Evolutionary conservation across 1,284 basidiomycete genomes (phyloP).

Genomic region (Paramarasmius palmivorus): DNA sequence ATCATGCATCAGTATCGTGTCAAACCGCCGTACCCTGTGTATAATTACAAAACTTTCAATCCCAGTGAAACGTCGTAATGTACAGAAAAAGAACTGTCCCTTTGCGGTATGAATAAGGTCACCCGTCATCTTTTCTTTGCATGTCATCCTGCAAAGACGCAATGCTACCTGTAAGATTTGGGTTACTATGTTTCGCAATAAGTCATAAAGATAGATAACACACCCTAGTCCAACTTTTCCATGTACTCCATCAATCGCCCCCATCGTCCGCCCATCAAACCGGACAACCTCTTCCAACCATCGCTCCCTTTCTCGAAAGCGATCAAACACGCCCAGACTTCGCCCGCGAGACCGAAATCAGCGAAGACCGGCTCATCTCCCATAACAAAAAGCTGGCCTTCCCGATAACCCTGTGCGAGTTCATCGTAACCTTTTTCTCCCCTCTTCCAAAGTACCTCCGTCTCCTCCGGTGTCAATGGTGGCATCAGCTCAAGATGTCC

Average conservation of each 20-base stretch:
- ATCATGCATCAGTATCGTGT: no score
- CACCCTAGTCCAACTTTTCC: no score
- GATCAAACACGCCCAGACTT: conserved; percentile 26
- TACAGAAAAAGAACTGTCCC: no score
- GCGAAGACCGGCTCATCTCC: conserved; percentile 31
- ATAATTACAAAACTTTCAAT: no score
- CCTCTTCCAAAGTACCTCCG: not conserved
- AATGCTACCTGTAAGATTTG: no score
- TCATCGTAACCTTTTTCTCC: not conserved
- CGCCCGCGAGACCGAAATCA: conserved; percentile 29
- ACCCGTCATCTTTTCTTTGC: no score
- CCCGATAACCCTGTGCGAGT: conserved; percentile 17
- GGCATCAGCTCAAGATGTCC: conserved; percentile 17
- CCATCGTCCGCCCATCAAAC: conserved; percentile 27
- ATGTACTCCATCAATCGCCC: conserved; percentile 1
- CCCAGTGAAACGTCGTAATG: no score
- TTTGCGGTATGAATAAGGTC: no score
- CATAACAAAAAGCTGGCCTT: conserved; percentile 23
- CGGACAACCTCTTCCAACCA: conserved; percentile 28
- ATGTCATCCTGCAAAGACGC: no score
- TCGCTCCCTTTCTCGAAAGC: conserved; percentile 17
- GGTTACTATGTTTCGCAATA: no score
- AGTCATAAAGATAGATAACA: no score
- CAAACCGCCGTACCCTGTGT: no score
- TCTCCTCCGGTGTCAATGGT: not conserved